Base-by-base conservation (phyloP, 768 basidiomycete genomes). In the Calocybe gangraenosa region DNA sequence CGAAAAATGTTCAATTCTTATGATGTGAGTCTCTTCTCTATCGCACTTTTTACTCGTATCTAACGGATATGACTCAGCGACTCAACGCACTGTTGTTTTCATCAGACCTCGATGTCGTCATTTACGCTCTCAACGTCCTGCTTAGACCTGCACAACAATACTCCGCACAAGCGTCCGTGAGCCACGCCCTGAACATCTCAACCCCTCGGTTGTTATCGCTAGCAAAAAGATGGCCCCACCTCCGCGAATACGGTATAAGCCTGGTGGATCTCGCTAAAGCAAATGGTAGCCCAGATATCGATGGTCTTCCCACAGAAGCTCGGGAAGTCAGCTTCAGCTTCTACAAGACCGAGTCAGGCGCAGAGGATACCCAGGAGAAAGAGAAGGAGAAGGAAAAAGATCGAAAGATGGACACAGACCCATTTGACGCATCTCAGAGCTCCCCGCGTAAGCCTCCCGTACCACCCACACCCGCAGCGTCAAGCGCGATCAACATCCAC, bases 121-220 rank as follows among this genome's bases (percentile, higher is more conserved):
- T 91, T 44, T 69, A 88, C 23, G 77, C 92, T 25, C 73, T 98
- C 48, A 86, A 88, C 54, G 78, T 97, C 37, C 72, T 96, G 39
- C 78, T 97, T 21, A 87, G 96, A 23, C 94, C 95, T 2, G 84
- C 92, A 3, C 94, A 97, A 58, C 94, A 97, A 61, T 98, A 96
- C 62, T 92, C 90, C 7, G 81, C 84, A 11, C 86, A 91, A 56
- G 85, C 87, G 7, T 81, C 90, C 10, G 84, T 94, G 41, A 85
- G 89, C 32, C 81, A 87, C 53, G 82, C 83, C 1, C 75, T 90
- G n/a, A 86, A 76, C 64, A 86, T 88, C 47, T 91, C 84, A 28
- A 87, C 83, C 2, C 76, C 82, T 45, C 85, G 89, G 41, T 74
- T 97, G 10, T 79, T 87, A 49, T 83, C 85, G 17, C 79, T 98